A percentile compares a stretch with the other conserved stretches of the same genome.
phyloP scores from a whole-genome alignment of 2,329 filamentous ascomycete genomes.

The Helotiales sp. region DNA sequence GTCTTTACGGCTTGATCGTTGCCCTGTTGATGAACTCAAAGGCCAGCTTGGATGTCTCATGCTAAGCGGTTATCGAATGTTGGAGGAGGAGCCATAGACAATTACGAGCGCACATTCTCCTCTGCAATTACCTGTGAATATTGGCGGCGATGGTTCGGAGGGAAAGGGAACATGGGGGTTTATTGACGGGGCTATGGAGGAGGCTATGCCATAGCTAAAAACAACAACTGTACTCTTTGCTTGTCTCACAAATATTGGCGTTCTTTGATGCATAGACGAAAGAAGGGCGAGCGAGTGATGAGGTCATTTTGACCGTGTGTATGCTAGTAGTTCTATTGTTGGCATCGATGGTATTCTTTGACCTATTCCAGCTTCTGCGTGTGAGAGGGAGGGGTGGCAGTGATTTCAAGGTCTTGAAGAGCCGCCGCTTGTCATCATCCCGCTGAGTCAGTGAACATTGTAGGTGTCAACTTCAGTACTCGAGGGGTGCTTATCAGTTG shows the following conservation, averaged over 20 bases:
- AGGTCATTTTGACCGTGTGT: slow-evolving; percentile 31
- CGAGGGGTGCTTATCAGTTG: too few species aligned
- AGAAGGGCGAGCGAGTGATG: slow-evolving; percentile 29
- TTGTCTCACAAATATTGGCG: slow-evolving; percentile 32
- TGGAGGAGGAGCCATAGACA: slow-evolving; percentile 30
- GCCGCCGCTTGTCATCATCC: background rate
- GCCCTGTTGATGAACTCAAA: slow-evolving; percentile 99
- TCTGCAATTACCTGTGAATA: slow-evolving; percentile 31
- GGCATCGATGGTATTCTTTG: slow-evolving; percentile 27
- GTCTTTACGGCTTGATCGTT: slow-evolving; percentile 99
- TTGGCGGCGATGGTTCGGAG: slow-evolving; percentile 18
- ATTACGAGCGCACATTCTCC: slow-evolving; percentile 29
- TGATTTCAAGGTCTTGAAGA: background rate
- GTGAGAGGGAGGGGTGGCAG: background rate
- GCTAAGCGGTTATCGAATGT: slow-evolving; percentile 45
- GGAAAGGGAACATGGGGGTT: slow-evolving; percentile 16
- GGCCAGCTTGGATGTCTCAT: slow-evolving; percentile 63
- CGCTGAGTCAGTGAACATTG: background rate
- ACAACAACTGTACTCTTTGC: slow-evolving; percentile 34
- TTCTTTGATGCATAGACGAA: slow-evolving; percentile 36
- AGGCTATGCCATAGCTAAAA: slow-evolving; percentile 27
- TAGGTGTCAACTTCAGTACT: background rate
- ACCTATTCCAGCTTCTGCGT: slow-evolving; percentile 2
- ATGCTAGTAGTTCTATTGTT: slow-evolving; percentile 36
- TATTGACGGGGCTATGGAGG: slow-evolving; percentile 21